A percentile compares a stretch with the other conserved stretches of the same genome.
These are phyloP conservation scores for Globisporangium carolinianum DNA, from an alignment of 352 stramenopile species.

Conservation along the genomic window DNA sequence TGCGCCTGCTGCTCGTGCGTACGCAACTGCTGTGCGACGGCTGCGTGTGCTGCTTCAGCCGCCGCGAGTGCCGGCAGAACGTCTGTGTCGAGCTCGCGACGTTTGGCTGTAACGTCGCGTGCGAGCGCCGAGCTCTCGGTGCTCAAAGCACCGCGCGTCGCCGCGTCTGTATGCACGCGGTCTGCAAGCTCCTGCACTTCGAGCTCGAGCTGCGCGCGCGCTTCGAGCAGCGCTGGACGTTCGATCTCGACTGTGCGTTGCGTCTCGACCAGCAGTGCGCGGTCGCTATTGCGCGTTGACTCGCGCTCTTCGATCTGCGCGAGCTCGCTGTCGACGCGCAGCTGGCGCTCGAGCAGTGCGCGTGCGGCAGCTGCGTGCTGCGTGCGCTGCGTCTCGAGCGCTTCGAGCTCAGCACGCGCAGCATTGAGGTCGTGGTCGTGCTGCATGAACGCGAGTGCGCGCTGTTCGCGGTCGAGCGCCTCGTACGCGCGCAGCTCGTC, in stretches of 20 bases:
- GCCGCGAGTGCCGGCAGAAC: constrained; percentile 47
- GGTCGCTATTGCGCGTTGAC: constrained; percentile 39
- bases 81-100: constrained; percentile 36
- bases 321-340: constrained; percentile 46
- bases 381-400: constrained; percentile 56
- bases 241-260: constrained; percentile 54
- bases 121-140: constrained; percentile 53
- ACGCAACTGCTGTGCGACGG: constrained; percentile 65
- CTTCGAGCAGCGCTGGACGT: constrained; percentile 71
- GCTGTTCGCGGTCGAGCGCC: constrained; percentile 91
- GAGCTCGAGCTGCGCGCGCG: constrained; percentile 72
- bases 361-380: constrained; percentile 41
- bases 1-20: constrained; percentile 65
- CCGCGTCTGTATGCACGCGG: constrained; percentile 33
- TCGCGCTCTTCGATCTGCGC: constrained; percentile 39
- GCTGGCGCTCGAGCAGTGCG: constrained; percentile 66
- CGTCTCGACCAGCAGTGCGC: constrained; percentile 41
- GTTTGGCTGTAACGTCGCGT: constrained; percentile 43
- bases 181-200: constrained; percentile 75
- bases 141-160: constrained; percentile 33
- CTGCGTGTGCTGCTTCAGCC: constrained; percentile 72
- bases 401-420: constrained; percentile 54
- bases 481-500: constrained; percentile 95
- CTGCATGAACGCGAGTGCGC: constrained; percentile 97
- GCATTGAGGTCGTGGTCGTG: constrained; percentile 82